Evolutionary conservation across 2,329 filamentous ascomycete species (phyloP).

Genomic region (Cladophialophora exuberans): DNA sequence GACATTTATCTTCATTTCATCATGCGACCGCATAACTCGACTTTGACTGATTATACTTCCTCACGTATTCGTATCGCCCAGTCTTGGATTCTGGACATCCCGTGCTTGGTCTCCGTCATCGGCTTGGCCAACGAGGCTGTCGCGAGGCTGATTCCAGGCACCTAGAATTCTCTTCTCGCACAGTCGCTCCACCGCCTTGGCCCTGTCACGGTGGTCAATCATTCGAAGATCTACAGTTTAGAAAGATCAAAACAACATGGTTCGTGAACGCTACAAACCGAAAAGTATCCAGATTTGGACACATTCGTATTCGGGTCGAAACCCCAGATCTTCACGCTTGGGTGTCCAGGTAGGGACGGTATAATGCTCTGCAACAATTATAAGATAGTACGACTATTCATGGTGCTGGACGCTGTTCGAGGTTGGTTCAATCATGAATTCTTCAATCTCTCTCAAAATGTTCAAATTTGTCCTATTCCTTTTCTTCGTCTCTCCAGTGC

Average conservation of each 20-base stretch:
- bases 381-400: too few species aligned
- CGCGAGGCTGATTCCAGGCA: conserved; percentile 18
- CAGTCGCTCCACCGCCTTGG: not conserved
- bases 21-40: too few species aligned
- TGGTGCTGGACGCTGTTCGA: too few species aligned
- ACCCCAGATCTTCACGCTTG: too few species aligned
- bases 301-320: too few species aligned
- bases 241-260: not conserved
- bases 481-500: not conserved
- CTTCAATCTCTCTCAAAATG: not conserved
- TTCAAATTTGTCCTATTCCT: not conserved
- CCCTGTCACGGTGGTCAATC: not conserved
- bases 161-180: not conserved
- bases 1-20: too few species aligned
- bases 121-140: conserved; percentile 6
- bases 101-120: not conserved
- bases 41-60: not conserved
- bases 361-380: too few species aligned
- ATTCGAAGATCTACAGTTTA: not conserved
- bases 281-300: not conserved
- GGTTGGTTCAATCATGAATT: too few species aligned
- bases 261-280: not conserved
- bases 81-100: not conserved
- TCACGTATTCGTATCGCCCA: conserved; percentile 24
- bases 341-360: too few species aligned